Base-by-base conservation (phyloP, 768 basidiomycete species). In the Termitomyces sp. region DNA sequence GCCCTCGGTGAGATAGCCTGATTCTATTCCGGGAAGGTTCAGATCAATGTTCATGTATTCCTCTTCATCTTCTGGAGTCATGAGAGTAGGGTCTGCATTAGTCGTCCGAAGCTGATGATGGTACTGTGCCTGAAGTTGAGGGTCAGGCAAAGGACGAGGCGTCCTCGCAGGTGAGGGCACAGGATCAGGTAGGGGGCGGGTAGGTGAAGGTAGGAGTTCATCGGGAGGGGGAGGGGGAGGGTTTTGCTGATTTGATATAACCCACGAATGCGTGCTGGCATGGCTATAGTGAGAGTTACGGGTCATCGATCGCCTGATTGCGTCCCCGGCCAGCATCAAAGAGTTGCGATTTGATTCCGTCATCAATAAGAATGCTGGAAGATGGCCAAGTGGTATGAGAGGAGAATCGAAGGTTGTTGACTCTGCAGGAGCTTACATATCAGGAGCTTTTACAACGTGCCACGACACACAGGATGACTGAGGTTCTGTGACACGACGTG, bases 251-350 rank as follows among this genome's bases (percentile, higher is more conserved):
- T 64, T 70, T 11, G 68, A 67, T n/a, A 70, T 58, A 2, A 73
- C 68, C 75, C 75, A 76, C 19, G 75, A 75, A 39, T 65, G 66
- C 8, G 73, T 73, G 59, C 72, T 74, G 30, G 55, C 54, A 54
- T 62, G 62, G 30, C 59, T 66, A 32, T 67, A 59, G 44, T 63
- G 59, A 0, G 62, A 63, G 21, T 61, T 61, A n/a, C 60, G 61
- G 17, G 64, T 64, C 46, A 55, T 53, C 14, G 63, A 64, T 35
- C 63, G 59, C 23, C 59, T 42, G 30, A 64, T 50, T 30, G 39
- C 59, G 32, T 63, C 61, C 34, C 56, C 52, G 14, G 30, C 27
- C 48, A 55, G 55, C 35, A 59, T 63, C 46, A 55, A 59, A 14
- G 56, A 63, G 39, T 62, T 57, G 21, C 61, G 61, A 39, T 57